Base-by-base conservation (phyloP, 2,329 filamentous ascomycete species). In the Scytalidium lignicola region DNA sequence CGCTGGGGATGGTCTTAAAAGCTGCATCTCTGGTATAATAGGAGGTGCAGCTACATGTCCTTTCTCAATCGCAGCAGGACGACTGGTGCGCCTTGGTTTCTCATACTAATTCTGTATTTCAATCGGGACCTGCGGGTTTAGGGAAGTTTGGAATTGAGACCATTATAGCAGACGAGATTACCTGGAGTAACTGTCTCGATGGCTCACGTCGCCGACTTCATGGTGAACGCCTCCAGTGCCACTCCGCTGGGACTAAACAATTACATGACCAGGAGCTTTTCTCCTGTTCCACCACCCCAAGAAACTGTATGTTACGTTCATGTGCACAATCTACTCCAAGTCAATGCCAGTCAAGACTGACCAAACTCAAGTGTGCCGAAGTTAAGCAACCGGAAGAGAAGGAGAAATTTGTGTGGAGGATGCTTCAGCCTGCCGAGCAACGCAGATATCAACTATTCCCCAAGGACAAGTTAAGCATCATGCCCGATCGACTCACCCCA, bases 371-470 rank as follows among this genome's bases (percentile, higher is more conserved):
- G 32, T 7, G 32, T 17, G 15, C 32, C 26, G 40, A 52, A 39
- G 23, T 13, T 9, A 37, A 37, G 32, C 32, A 37, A 8, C 45
- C 41, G 41, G 54, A 60, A 18, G 60, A 63, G 26, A 59, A 72
- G 46, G 75, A 78, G 51, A 80, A 76, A 65, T 76, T 73, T 58
- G 63, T 72, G 43, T 80, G 77, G 78, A 80, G 78, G 62, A 81
- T 83, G 76, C 73, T 78, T 54, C 76, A 79, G 52, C 64, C 75
- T 10, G 75, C 79, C 41, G 62, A 68, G 49, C 43, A 55, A 6
- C 73, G 74, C 50, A 83, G 79, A 66, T 83, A 84, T 55, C 80
- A 83, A 61, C 70, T 83, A 39, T 84, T 84, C 75, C 80, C 51
- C 74, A 78, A 74, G 58, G 59, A 65, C 13, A 66, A 63, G 51